These are phyloP conservation scores for Begonia fuchsioides DNA, from an alignment of 306 rosid genomes.

Conservation along the genomic window DNA sequence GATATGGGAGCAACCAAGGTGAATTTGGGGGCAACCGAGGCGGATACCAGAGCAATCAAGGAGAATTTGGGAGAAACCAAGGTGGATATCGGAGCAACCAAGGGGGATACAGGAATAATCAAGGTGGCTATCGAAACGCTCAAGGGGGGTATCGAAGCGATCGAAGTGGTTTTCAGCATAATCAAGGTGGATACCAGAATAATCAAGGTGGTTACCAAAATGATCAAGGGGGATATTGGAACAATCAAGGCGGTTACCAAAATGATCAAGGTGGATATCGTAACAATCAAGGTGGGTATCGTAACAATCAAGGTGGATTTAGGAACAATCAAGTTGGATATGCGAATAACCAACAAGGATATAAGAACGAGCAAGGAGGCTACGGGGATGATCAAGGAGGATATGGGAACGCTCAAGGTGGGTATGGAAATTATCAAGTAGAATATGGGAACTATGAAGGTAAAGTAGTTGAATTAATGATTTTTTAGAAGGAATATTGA, in stretches of 20 bases:
- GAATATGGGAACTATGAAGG: constrained; percentile 9
- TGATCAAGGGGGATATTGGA: too few species aligned
- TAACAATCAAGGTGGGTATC: too few species aligned
- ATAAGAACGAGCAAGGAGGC: constrained; percentile 1
- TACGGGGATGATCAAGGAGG: background rate
- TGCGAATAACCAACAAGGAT: too few species aligned
- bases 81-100: constrained; percentile 9
- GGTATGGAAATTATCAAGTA: constrained; percentile 11
- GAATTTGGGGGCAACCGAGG: constrained; percentile 32
- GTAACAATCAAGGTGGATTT: too few species aligned
- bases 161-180: background rate
- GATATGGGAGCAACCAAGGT: constrained; percentile 20
- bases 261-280: too few species aligned
- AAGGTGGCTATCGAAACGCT: too few species aligned
- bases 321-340: too few species aligned
- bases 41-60: constrained; percentile 36
- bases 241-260: too few species aligned
- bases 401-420: too few species aligned
- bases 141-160: too few species aligned
- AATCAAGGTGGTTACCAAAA: constrained; percentile 11
- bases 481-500: background rate
- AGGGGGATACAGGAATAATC: too few species aligned
- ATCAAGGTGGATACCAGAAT: too few species aligned
- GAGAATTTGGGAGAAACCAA: constrained; percentile 32
- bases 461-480: background rate